A percentile compares a stretch with the other conserved stretches of the same genome.
Conservation (phyloP, 371 early-diverging fungal species). For the Nosema muscidifuracis region DNA sequence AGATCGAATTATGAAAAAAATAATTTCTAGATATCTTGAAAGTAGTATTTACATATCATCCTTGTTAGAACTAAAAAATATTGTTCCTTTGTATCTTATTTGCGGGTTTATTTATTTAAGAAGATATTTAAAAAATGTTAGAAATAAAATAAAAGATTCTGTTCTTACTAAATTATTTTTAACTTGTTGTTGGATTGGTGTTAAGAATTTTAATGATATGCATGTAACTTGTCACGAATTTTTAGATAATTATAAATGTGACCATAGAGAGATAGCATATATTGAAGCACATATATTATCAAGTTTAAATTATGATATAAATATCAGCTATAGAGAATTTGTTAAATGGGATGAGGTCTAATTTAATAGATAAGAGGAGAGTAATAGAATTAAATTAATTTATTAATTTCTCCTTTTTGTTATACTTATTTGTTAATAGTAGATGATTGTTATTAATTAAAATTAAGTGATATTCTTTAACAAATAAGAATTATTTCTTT, state of each 20-base stretch:
- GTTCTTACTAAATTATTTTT: not conserved
- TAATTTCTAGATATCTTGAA: not conserved
- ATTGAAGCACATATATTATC: constrained; percentile 12
- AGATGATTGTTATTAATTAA: too few relatives aligned
- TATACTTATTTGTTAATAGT: too few relatives aligned
- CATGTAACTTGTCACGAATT: not conserved
- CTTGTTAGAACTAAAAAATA: not conserved
- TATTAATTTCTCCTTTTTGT: too few relatives aligned
- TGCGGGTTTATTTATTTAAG: not conserved
- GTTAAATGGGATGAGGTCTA: not conserved
- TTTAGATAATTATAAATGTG: not conserved
- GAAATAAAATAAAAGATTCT: not conserved
- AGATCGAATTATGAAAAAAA: not conserved
- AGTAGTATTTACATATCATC: not conserved
- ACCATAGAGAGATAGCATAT: not conserved
- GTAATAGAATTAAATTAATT: too few relatives aligned
- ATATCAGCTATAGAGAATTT: not conserved
- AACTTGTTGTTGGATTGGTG: constrained; percentile 6
- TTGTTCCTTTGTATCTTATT: constrained; percentile 4
- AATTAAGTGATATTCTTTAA: too few relatives aligned
- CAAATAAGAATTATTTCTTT: too few relatives aligned
- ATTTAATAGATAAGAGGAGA: too few relatives aligned
- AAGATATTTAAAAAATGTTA: constrained; percentile 6
- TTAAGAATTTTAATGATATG: not conserved
- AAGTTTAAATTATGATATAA: constrained; percentile 6